A percentile compares a stretch with the other conserved stretches of the same genome.
Evolutionary conservation across 2,329 filamentous ascomycete genomes (phyloP).

Genomic region (Myrmaecium sp.): DNA sequence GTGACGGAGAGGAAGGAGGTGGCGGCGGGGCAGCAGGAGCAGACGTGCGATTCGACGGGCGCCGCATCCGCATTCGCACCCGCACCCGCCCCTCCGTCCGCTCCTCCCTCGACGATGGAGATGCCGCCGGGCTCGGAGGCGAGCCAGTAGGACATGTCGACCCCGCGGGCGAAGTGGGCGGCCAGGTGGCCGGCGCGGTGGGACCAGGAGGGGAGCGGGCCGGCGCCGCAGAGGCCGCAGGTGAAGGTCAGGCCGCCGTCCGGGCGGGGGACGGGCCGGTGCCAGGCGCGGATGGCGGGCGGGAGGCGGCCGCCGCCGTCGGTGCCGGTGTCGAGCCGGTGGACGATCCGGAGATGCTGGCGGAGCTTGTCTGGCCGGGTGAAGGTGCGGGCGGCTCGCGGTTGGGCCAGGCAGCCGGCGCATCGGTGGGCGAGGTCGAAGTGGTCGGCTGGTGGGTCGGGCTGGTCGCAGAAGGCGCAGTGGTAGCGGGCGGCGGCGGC

Average conservation of each 20-base stretch:
- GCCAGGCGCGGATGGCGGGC: constrained; percentile 19
- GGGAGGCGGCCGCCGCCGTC: constrained; percentile 38
- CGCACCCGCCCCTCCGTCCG: too few relatives aligned
- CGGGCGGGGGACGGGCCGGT: constrained; percentile 9
- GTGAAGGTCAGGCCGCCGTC: constrained; percentile 9
- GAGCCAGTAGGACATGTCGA: constrained; percentile 14
- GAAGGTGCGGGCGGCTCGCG: constrained; percentile 35
- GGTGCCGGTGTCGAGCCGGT: constrained; percentile 19
- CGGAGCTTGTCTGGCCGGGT: constrained; percentile 33
- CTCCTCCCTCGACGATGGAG: too few relatives aligned
- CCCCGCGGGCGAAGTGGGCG: constrained; percentile 11
- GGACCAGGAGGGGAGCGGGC: constrained; percentile 8
- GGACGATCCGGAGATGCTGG: constrained; percentile 32
- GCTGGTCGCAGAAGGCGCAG: constrained; percentile 33
- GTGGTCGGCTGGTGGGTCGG: constrained; percentile 28
- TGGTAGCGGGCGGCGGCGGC: constrained; percentile 27
- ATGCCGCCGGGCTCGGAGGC: too few relatives aligned
- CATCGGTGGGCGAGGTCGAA: constrained; percentile 35
- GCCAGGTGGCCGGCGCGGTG: constrained; percentile 12
- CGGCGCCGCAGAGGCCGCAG: constrained; percentile 13
- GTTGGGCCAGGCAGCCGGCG: constrained; percentile 40
- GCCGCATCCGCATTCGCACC: too few relatives aligned
- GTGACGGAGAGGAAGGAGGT: too few relatives aligned
- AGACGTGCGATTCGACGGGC: too few relatives aligned
- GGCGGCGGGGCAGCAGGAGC: too few relatives aligned